These are phyloP conservation scores for Amniculicola lignicola DNA, from an alignment of 495 filamentous ascomycete genomes.

Conservation along the genomic window DNA sequence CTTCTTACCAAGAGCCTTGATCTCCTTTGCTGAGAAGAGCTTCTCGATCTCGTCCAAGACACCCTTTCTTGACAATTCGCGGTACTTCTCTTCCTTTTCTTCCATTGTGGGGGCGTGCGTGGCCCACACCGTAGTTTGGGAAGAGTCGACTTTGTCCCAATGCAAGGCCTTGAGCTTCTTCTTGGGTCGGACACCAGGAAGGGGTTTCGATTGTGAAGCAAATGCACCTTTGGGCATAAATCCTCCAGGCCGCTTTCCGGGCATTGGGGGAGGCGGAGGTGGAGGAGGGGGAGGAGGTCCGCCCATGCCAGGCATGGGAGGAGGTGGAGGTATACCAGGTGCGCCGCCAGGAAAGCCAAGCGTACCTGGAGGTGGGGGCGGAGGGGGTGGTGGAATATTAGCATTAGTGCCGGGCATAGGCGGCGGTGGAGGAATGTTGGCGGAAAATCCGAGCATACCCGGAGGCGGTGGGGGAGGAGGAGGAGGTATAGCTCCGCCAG, in stretches of 20 bases:
- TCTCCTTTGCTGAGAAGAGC: constrained; percentile 95
- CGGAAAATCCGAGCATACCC: constrained; percentile 43
- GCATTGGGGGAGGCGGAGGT: constrained; percentile 45
- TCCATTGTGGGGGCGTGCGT: constrained; percentile 74
- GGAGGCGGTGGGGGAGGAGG: constrained; percentile 50
- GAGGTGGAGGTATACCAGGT: constrained; percentile 40
- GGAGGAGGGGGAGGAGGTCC: constrained; percentile 48
- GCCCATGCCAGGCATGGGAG: constrained; percentile 39
- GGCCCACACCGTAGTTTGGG: constrained; percentile 94
- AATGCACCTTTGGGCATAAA: constrained; percentile 32
- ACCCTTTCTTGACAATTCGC: constrained; percentile 85
- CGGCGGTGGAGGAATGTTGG: constrained; percentile 48
- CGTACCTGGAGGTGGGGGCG: constrained; percentile 48
- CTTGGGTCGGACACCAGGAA: constrained; percentile 78
- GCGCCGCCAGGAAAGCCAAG: constrained; percentile 48
- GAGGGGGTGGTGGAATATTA: constrained; percentile 49
- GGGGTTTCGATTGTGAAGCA: constrained; percentile 26
- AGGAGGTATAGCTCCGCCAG: constrained; percentile 45
- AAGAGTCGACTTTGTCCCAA: constrained; percentile 97
- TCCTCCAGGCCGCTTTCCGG: constrained; percentile 44
- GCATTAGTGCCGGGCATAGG: constrained; percentile 51
- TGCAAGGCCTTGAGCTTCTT: constrained; percentile 99
- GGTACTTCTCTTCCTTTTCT: constrained; percentile 90
- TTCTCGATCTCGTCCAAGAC: constrained; percentile 97
- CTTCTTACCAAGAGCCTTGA: constrained; percentile 74